These are phyloP conservation scores for Fusarium xylarioides DNA, from an alignment of 2,329 filamentous ascomycete genomes.

Conservation along the genomic window DNA sequence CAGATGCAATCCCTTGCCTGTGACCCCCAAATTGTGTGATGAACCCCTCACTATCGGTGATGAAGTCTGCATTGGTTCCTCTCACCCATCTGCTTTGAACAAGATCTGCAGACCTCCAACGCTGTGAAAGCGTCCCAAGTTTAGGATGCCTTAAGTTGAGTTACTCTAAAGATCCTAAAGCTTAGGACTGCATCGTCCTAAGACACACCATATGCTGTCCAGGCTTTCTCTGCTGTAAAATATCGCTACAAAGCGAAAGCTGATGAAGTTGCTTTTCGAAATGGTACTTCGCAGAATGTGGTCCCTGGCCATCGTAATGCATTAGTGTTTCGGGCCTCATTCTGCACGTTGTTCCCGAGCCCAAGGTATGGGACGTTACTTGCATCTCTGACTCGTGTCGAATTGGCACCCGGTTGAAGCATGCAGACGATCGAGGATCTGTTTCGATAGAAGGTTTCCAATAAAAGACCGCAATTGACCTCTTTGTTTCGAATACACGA, in stretches of 20 bases:
- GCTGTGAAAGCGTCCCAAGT: neutral
- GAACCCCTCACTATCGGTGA: neutral
- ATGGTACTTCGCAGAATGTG: neutral
- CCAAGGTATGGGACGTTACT: neutral
- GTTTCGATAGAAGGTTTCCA: neutral
- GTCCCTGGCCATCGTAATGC: constrained; percentile 1
- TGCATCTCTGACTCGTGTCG: neutral
- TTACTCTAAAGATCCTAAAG: neutral
- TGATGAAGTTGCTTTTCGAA: neutral
- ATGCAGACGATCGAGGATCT: neutral
- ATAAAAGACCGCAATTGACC: neutral
- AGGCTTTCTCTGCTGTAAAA: neutral
- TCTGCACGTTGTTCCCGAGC: neutral
- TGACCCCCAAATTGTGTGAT: neutral
- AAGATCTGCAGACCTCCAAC: neutral
- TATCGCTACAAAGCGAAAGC: neutral
- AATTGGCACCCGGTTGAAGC: neutral
- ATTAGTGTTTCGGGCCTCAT: constrained; percentile 12
- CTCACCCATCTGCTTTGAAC: neutral
- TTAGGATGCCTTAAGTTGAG: neutral
- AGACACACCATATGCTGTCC: neutral
- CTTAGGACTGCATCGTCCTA: neutral
- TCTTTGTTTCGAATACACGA: neutral
- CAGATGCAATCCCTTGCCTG: neutral
- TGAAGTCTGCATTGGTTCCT: neutral